Percentiles rank a stretch among this genome's conserved stretches.
These are phyloP conservation scores for Microdochium bolleyi DNA, from an alignment of 2,329 filamentous ascomycete species.

Conservation along the genomic window DNA sequence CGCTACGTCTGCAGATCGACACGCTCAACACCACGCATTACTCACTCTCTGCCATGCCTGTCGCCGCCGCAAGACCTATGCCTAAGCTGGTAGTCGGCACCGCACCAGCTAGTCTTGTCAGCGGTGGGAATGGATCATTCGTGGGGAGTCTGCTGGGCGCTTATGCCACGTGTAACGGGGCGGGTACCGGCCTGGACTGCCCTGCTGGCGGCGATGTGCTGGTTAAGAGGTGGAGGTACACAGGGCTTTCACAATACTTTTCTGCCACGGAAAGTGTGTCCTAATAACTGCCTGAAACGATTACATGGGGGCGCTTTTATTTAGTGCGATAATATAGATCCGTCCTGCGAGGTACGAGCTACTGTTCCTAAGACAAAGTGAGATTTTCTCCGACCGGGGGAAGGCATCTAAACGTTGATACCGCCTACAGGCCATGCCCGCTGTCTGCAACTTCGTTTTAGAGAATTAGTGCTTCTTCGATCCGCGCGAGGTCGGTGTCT, in stretches of 20 bases:
- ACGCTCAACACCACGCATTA: slow-evolving; percentile 20
- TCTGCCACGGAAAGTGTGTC: slow-evolving; percentile 11
- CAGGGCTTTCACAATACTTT: slow-evolving; percentile 13
- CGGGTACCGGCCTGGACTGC: slow-evolving; percentile 15
- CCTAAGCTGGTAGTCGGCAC: slow-evolving; percentile 12
- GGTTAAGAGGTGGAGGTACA: slow-evolving; percentile 17
- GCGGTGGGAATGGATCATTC: slow-evolving; percentile 22
- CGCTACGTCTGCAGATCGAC: slow-evolving; percentile 20
- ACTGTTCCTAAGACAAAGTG: not conserved
- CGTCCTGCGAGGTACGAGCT: not conserved
- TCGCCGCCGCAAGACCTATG: slow-evolving; percentile 6
- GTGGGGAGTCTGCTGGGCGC: slow-evolving; percentile 22
- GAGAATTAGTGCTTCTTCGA: no score
- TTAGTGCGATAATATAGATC: not conserved
- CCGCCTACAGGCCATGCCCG: no score
- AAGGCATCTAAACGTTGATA: no score
- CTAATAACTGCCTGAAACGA: not conserved
- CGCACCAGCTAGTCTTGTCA: slow-evolving; percentile 19
- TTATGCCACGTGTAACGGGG: slow-evolving; percentile 28
- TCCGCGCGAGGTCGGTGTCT: no score
- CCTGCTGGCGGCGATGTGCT: slow-evolving; percentile 18
- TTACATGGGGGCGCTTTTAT: not conserved
- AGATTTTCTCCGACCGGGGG: not conserved
- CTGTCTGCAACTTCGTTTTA: no score
- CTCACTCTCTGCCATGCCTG: slow-evolving; percentile 14